Percentiles rank a stretch among this genome's conserved stretches.
Conservation (phyloP, 2,329 filamentous ascomycete species). For the Paracoccidioides brasiliensis region DNA sequence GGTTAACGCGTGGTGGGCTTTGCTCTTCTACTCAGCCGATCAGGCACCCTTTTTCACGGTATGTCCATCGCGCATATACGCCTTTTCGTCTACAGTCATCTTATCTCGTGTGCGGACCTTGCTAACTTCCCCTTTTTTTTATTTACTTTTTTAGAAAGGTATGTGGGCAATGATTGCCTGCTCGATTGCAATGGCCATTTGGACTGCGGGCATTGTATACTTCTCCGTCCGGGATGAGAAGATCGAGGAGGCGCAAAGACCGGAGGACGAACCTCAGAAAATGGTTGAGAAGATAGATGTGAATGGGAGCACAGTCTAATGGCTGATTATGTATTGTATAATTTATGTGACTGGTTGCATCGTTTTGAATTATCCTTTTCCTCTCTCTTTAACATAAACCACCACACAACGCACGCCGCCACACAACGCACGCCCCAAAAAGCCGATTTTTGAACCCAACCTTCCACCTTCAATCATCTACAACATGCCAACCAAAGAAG, state of each 20-base stretch:
- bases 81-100: not conserved
- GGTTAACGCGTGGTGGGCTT: slow-evolving; percentile 61
- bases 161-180: slow-evolving; percentile 62
- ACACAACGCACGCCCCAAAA: no score
- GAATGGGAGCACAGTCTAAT: not conserved
- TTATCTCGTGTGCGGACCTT: not conserved
- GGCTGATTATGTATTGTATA: not conserved
- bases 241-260: not conserved
- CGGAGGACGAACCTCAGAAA: not conserved
- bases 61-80: slow-evolving; percentile 19
- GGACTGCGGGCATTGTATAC: slow-evolving; percentile 32
- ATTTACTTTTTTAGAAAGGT: slow-evolving; percentile 35
- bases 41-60: slow-evolving; percentile 54
- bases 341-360: not conserved
- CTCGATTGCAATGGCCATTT: slow-evolving; percentile 46
- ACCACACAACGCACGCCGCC: no score
- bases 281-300: not conserved
- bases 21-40: slow-evolving; percentile 55
- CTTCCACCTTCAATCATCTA: no score
- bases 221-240: slow-evolving; percentile 9
- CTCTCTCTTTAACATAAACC: no score
- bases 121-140: slow-evolving; percentile 3
- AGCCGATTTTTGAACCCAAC: no score
- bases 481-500: no score
- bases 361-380: not conserved